These are phyloP conservation scores for Chlorella variabilis DNA, from an alignment of 163 green algal genomes.

Conservation along the genomic window DNA sequence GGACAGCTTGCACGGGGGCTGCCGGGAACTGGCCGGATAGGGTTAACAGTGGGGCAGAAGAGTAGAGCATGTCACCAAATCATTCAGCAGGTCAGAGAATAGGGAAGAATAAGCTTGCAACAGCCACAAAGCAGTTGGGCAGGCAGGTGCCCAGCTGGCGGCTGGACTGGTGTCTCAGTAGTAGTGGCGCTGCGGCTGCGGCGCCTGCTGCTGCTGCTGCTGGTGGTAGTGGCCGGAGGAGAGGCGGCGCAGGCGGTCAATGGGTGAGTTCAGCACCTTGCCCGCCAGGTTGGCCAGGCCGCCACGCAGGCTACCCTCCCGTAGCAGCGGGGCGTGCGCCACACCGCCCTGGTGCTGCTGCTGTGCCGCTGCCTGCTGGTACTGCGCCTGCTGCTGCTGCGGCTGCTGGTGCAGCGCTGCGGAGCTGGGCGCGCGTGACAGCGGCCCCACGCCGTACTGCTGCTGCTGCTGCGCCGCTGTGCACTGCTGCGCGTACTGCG, in stretches of 20 bases:
- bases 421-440: not conserved
- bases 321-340: not conserved
- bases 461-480: conserved; percentile 15
- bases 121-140: too few species aligned
- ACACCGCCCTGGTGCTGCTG: too few species aligned
- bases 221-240: not conserved
- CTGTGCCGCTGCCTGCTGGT: not conserved
- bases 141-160: too few species aligned
- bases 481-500: too few species aligned
- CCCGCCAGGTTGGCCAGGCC: conserved; percentile 16
- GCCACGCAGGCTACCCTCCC: conserved; percentile 29
- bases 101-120: too few species aligned
- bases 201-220: not conserved
- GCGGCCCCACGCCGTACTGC: not conserved
- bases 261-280: conserved; percentile 9
- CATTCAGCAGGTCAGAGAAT: too few species aligned
- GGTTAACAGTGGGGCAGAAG: too few species aligned
- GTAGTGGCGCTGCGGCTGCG: conserved; percentile 34
- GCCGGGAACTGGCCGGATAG: too few species aligned
- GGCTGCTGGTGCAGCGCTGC: not conserved
- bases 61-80: too few species aligned
- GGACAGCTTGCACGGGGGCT: too few species aligned
- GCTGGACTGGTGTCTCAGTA: too few species aligned
- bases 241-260: conserved; percentile 33
- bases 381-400: not conserved